A percentile compares a stretch with the other conserved stretches of the same genome.
These are phyloP conservation scores for Trichoderma asperelloides DNA, from an alignment of 495 filamentous ascomycete genomes.

Conservation along the genomic window DNA sequence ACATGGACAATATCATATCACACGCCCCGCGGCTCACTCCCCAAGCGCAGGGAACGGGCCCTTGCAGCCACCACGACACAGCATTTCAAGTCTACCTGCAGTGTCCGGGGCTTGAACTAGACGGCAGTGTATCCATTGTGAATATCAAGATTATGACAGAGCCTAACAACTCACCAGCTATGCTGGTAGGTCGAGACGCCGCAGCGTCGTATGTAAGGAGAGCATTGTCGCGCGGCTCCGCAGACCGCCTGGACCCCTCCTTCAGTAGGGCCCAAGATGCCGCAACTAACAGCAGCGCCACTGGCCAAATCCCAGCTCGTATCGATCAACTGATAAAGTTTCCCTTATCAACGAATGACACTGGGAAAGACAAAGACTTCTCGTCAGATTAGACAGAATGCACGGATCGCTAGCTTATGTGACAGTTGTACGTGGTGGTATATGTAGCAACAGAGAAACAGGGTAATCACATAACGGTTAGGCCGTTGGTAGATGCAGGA, in stretches of 20 bases:
- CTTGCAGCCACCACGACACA: not conserved
- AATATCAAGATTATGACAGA: not conserved
- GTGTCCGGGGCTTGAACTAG: not conserved
- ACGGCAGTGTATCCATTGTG: not conserved
- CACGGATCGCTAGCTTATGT: not conserved
- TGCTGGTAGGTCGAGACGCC: too few relatives aligned
- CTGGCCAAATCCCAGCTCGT: not conserved
- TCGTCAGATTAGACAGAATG: too few relatives aligned
- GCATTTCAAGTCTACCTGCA: not conserved
- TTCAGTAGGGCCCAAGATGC: not conserved
- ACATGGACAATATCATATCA: not conserved
- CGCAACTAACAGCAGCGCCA: not conserved
- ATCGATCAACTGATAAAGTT: not conserved
- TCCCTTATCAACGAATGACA: too few relatives aligned
- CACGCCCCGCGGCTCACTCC: not conserved
- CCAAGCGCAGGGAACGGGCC: conserved; percentile 1
- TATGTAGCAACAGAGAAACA: not conserved
- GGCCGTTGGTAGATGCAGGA: not conserved
- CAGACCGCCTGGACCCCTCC: not conserved
- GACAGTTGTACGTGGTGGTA: not conserved
- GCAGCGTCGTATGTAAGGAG: not conserved
- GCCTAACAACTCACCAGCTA: too few relatives aligned
- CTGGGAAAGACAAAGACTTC: too few relatives aligned
- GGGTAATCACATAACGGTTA: not conserved
- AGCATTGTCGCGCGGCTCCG: not conserved